Evolutionary conservation across 2,329 filamentous ascomycete genomes (phyloP).

Genomic region (Nigrospora sphaerica): DNA sequence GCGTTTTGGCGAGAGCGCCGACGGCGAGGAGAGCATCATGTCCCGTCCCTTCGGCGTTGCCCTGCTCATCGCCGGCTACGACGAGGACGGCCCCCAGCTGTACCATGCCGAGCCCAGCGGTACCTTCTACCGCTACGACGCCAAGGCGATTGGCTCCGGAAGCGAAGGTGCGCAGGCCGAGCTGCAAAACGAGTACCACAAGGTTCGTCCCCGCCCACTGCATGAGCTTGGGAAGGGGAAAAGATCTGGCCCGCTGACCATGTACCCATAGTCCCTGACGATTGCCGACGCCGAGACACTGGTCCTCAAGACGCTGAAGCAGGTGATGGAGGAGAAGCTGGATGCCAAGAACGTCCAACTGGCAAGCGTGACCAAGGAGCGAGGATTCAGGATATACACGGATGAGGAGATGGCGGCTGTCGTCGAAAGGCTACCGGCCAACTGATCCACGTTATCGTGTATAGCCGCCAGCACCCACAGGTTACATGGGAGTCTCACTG

Average conservation of each 20-base stretch:
- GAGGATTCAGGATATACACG: slow-evolving; percentile 96
- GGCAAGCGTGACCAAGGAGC: slow-evolving; percentile 95
- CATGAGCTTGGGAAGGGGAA: background rate
- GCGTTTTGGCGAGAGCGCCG: slow-evolving; percentile 93
- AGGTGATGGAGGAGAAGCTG: slow-evolving; percentile 99
- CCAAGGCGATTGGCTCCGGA: slow-evolving; percentile 95
- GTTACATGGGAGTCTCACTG: too few species aligned
- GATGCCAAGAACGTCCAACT: slow-evolving; percentile 98
- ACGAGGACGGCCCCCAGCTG: slow-evolving; percentile 93
- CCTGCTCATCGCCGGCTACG: slow-evolving; percentile 90
- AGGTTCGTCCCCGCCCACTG: slow-evolving; percentile 38
- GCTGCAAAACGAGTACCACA: slow-evolving; percentile 97
- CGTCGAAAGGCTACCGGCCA: slow-evolving; percentile 72
- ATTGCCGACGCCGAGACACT: slow-evolving; percentile 89
- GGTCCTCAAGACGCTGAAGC: slow-evolving; percentile 95
- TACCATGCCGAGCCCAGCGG: slow-evolving; percentile 98
- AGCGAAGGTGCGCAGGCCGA: slow-evolving; percentile 97
- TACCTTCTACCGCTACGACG: slow-evolving; percentile 98
- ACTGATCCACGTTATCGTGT: slow-evolving; percentile 29
- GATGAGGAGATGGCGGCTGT: slow-evolving; percentile 95
- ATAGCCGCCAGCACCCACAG: too few species aligned
- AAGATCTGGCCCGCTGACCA: background rate
- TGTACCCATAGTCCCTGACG: slow-evolving; percentile 62
- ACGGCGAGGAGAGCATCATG: slow-evolving; percentile 99
- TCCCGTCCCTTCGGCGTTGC: slow-evolving; percentile 94